Evolutionary conservation across 2,329 filamentous ascomycete species (phyloP).

Genomic region (Claviceps citrina): DNA sequence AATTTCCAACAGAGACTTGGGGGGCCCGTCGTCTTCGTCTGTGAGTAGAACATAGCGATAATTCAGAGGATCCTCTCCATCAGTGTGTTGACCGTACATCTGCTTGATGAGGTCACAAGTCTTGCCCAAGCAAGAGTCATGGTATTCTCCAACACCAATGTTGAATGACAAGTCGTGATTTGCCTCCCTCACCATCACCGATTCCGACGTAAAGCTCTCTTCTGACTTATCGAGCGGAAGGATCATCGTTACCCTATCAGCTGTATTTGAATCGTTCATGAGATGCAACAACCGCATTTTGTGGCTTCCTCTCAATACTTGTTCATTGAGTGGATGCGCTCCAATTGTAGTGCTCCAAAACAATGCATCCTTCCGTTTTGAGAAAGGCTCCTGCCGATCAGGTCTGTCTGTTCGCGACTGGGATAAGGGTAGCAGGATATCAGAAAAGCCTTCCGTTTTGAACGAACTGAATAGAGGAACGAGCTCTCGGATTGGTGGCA

Average conservation of each 20-base stretch:
- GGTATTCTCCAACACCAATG: conserved; percentile 43
- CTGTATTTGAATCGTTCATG: conserved; percentile 39
- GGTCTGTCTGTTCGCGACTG: conserved; percentile 27
- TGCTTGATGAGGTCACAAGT: conserved; percentile 17
- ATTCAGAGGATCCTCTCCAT: conserved; percentile 34
- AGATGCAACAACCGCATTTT: conserved; percentile 58
- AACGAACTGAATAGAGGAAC: conserved; percentile 63
- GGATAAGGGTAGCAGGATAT: conserved; percentile 57
- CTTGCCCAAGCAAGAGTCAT: conserved; percentile 38
- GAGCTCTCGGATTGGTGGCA: conserved; percentile 47
- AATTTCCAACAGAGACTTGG: conserved; percentile 41
- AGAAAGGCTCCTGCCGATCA: conserved; percentile 32
- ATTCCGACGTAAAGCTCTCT: conserved; percentile 37
- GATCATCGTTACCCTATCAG: conserved; percentile 37
- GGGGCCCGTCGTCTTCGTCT: conserved; percentile 55
- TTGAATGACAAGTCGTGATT: conserved; percentile 38
- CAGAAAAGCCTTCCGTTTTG: conserved; percentile 56
- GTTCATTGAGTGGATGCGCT: conserved; percentile 32
- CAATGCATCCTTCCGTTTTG: conserved; percentile 46
- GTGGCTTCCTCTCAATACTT: conserved; percentile 52
- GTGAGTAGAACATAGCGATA: conserved; percentile 58
- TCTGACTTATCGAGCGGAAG: conserved; percentile 28
- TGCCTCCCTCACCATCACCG: conserved; percentile 36
- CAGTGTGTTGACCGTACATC: conserved; percentile 24
- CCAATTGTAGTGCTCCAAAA: conserved; percentile 63